Evolutionary conservation across 2,329 filamentous ascomycete species (phyloP), one percentile per base, ranked within the genome.

Genomic region (Xylaria sp.): DNA sequence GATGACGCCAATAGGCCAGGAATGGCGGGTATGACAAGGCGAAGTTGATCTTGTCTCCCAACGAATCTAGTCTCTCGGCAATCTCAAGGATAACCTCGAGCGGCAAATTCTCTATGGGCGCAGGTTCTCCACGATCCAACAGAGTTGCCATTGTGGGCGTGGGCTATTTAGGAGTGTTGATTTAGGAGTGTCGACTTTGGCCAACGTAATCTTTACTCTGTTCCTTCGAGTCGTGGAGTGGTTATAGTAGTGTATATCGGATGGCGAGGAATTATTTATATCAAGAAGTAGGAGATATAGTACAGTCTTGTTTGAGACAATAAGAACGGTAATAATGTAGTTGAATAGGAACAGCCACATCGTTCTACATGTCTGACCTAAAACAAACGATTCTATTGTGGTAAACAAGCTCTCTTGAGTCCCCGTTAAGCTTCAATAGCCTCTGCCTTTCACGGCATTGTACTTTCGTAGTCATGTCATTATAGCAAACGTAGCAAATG

Each of bases 31-130:
- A 20, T 2, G 46, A 10, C 0, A 68, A 18, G 2, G 54, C 46
- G n/a, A 59, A 68, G 18, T 41, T 63, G 6, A 58, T 18, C 8
- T 55, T 34, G 3, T 64, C 65, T 10, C 25, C 34, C 1, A 60
- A 44, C 6, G 23, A 18, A 1, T 51, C 12, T 1, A 63, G 10
- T 20, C 4, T 6, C 0, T 63, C 54, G 9, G 48, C 48, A 58
- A 63, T 23, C 7, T 48, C 25, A 1, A 68, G 25, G 2, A 25
- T 15, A 5, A 68, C 6, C 13, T 59, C 60, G 10, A 68, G 48
- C 0, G 60, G 52, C 23, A 68, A 3, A 1, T 20, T 1, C 13
- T 34, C 34, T 6, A 46, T 18, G 2, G 7, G 58, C 4, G 2
- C 32, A n/a, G 13, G 18, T 34, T 34, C 20, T 37, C 37, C n/a